Percentiles rank a stretch among this genome's conserved stretches.
Conservation (phyloP, 495 filamentous ascomycete species). For the Hyaloscypha variabilis region DNA sequence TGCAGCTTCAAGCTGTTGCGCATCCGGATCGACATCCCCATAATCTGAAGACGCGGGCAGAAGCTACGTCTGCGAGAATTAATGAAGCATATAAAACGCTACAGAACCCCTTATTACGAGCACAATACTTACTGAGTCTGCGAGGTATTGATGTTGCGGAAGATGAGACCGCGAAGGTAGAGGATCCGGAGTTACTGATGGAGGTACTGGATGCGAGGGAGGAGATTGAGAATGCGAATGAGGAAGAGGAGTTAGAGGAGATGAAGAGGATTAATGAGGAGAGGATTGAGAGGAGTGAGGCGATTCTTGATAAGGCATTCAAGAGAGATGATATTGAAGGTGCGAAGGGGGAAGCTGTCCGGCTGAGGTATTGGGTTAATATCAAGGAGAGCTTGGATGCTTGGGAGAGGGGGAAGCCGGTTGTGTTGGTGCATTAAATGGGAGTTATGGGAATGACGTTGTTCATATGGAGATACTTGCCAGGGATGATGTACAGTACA, state of each 20-base stretch:
- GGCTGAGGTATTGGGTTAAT: conserved; percentile 90
- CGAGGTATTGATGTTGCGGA: conserved; percentile 76
- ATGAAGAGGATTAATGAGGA: conserved; percentile 68
- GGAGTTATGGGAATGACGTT: neutral
- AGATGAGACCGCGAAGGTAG: conserved; percentile 72
- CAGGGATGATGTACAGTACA: neutral
- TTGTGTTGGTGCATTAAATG: conserved; percentile 63
- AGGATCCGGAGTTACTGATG: conserved; percentile 76
- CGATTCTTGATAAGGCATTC: conserved; percentile 64
- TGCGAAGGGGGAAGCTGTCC: conserved; percentile 71
- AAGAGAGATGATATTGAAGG: conserved; percentile 61
- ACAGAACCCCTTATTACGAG: conserved; percentile 70
- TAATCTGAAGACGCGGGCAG: conserved; percentile 59
- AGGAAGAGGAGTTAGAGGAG: conserved; percentile 63
- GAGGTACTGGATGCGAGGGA: conserved; percentile 88
- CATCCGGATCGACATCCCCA: conserved; percentile 80
- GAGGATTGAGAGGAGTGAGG: conserved; percentile 63
- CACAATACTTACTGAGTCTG: conserved; percentile 78
- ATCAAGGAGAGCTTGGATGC: conserved; percentile 76
- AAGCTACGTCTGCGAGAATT: conserved; percentile 74
- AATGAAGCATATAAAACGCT: conserved; percentile 91
- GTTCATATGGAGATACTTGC: neutral
- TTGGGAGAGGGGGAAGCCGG: conserved; percentile 81
- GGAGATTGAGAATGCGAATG: conserved; percentile 74
- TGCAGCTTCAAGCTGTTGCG: conserved; percentile 73